phyloP scores from a whole-genome alignment of 2,329 filamentous ascomycete genomes.

The Ophiostoma fasciatum region DNA sequence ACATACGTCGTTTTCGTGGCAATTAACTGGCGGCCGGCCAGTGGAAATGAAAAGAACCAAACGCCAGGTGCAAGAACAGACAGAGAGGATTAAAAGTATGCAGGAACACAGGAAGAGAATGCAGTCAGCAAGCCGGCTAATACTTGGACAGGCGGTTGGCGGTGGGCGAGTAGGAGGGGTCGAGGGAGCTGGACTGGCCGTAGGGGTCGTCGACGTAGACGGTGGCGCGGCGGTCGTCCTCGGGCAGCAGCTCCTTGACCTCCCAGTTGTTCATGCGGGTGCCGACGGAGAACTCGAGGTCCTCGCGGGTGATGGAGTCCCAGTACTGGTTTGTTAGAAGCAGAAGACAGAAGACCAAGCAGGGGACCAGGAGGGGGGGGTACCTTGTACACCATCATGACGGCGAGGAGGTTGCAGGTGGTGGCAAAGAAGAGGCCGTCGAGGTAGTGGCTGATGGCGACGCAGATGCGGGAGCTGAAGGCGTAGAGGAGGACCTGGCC shows the following conservation, averaged over 20 bases:
- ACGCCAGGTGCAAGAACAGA: too few relatives aligned
- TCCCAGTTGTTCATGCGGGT: slow-evolving; percentile 97
- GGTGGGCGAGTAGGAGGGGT: slow-evolving; percentile 32
- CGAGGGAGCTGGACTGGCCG: slow-evolving; percentile 38
- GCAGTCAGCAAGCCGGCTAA: slow-evolving; percentile 17
- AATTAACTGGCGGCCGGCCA: too few relatives aligned
- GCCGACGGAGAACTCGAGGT: slow-evolving; percentile 94
- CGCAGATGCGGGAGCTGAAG: slow-evolving; percentile 74
- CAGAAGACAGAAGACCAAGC: slow-evolving; percentile 1
- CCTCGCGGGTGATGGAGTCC: slow-evolving; percentile 97
- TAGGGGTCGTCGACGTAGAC: slow-evolving; percentile 57
- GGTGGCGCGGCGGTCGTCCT: slow-evolving; percentile 63
- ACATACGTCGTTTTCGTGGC: too few relatives aligned
- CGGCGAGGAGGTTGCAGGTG: slow-evolving; percentile 78
- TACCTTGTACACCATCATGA: slow-evolving; percentile 99
- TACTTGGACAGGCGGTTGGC: slow-evolving; percentile 33
- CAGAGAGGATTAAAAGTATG: too few relatives aligned
- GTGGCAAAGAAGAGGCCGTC: slow-evolving; percentile 93
- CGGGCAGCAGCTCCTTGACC: slow-evolving; percentile 76
- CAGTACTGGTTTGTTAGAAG: slow-evolving; percentile 55
- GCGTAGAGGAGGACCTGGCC: slow-evolving; percentile 90
- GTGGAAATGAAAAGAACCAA: too few relatives aligned
- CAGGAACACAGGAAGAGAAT: too few relatives aligned
- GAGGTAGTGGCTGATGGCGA: slow-evolving; percentile 74
- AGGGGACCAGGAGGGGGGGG: neutral